Evolutionary conservation across 169 alveolate genomes (phyloP), one percentile per base, ranked within the genome.

Genomic region (Cryptosporidium felis): DNA sequence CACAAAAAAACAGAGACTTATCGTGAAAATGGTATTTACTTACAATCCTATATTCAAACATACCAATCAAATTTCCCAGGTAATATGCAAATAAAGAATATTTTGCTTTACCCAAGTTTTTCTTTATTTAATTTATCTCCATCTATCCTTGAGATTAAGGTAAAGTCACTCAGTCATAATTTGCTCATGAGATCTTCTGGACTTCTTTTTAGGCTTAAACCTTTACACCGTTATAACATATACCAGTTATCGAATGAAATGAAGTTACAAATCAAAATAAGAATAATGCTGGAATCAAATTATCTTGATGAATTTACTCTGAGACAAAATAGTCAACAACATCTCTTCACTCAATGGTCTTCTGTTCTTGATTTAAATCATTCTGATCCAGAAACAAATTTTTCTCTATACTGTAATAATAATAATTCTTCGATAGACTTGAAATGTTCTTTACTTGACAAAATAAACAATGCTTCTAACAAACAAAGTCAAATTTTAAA

Each of bases 61-160:
- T 74, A 74, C 32, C 49, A 74, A 14, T 74, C 85, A 21, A 23
- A 36, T 10, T 74, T 53, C 28, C 85, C 85, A n/a, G 85, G 85
- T 4, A 56, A 56, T 21, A 18, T n/a, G 3, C n/a, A 0, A 1
- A 74, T 74, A 26, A 30, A 26, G 14, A 74, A 74, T 21, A 34
- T 74, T 5, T 21, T 51, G 12, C 18, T 74, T 3, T 74, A 74
- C 23, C 85, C 85, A 49, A 38, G 85, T 38, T 74, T 53, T 53
- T 16, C 59, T 0, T 21, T 74, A 1, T 18, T 74, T 1, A 74
- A 74, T 36, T 74, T 74, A 16, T 49, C 56, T 1, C 85, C 66
- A 34, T 28, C 85, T 16, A 26, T 74, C 14, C 36, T 74, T 46
- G 85, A 74, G 9, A 9, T 49, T 38, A 49, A 49, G 32, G 4